Evolutionary conservation across 805 yeast species (phyloP), one percentile per base, ranked within the genome.

Genomic region (Nakazawaea populi): DNA sequence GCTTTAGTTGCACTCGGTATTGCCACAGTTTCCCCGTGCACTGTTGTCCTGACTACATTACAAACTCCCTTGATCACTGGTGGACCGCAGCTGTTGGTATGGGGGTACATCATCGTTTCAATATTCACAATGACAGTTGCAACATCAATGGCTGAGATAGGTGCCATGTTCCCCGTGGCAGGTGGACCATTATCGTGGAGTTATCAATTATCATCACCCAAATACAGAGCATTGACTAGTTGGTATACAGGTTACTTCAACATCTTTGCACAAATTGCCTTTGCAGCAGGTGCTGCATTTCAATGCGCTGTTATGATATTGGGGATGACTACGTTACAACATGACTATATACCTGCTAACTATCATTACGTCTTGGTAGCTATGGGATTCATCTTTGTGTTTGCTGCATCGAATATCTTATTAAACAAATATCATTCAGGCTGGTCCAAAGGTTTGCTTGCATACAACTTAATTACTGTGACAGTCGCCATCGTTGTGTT

Each of bases 131-230:
- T 60, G 48, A 49, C 58, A 2, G 62, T 60, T 9, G 61, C 62
- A 1, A 30, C 56, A 4, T 57, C 60, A 12, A 51, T 61, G 51
- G 63, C 65, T 48, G 73, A 68, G 53, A 57, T 68, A 24, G 66
- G 67, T 5, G 67, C 68, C 38, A 66, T 65, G 2, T 67, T 59
- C 35, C 68, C 73, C 1, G 63, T 64, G 40, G 58, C 68, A n/a
- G 67, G 69, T 41, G 71, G 68, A 14, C 69, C 65, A 46, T 55
- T 66, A 8, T 66, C 66, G 27, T 68, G 72, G 71, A 63, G 69
- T 10, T 64, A 61, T 52, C 58, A 57, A 40, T 55, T 66, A 10
- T 65, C 68, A 12, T 60, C 64, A 4, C 48, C 54, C 12, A 52
- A 49, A 18, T 50, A 45, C 9, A 65, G 62, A 54, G 58, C 61